Percentiles rank a stretch among this genome's conserved stretches.
phyloP scores from a whole-genome alignment of 2,329 filamentous ascomycete genomes.

The Septoria petroselini region DNA sequence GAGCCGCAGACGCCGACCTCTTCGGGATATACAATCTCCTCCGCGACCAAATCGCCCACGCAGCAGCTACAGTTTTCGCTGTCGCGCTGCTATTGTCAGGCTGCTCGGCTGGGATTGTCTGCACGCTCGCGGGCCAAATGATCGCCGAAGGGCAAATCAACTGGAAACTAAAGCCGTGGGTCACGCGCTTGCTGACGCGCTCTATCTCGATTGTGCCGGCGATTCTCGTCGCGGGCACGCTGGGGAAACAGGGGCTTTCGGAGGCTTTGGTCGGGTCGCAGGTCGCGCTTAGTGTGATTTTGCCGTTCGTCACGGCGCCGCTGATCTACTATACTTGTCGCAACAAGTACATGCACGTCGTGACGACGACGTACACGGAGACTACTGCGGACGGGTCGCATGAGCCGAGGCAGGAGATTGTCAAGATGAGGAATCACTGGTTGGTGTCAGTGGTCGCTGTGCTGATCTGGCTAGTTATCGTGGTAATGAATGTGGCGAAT shows the following conservation, averaged over 20 bases:
- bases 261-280: conserved; percentile 72
- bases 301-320: conserved; percentile 80
- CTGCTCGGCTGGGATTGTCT: conserved; percentile 78
- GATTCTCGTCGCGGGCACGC: conserved; percentile 77
- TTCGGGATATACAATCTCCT: conserved; percentile 79
- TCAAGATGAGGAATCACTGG: conserved; percentile 71
- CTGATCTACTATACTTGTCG: conserved; percentile 82
- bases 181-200: conserved; percentile 72
- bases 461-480: conserved; percentile 69
- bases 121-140: conserved; percentile 88
- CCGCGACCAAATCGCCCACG: conserved; percentile 64
- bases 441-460: conserved; percentile 57
- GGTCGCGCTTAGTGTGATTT: conserved; percentile 71
- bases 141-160: conserved; percentile 77
- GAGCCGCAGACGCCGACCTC: conserved; percentile 68
- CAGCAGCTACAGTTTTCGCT: conserved; percentile 79
- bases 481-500: conserved; percentile 74
- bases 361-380: conserved; percentile 10
- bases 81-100: conserved; percentile 77
- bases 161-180: conserved; percentile 72
- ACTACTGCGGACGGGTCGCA: background rate
- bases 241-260: conserved; percentile 68
- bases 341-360: conserved; percentile 74
- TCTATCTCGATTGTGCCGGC: conserved; percentile 76
- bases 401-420: conserved; percentile 11